Evolutionary conservation across 306 rosid genomes (phyloP), one percentile per base, ranked within the genome.

Genomic region (Castanea sativa): DNA sequence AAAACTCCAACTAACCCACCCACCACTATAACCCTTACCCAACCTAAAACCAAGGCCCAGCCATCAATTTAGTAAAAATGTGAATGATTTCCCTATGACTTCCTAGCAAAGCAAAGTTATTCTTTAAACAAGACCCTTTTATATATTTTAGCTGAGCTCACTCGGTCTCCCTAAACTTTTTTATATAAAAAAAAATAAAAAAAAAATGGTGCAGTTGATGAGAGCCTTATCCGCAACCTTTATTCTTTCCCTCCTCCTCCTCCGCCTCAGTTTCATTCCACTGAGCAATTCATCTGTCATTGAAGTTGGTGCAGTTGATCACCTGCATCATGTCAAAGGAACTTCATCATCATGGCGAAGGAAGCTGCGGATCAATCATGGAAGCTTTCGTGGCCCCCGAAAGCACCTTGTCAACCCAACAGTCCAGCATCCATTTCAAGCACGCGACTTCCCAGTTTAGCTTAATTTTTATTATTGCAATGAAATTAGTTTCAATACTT

Each of bases 341-440:
- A 9, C 27, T 7, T 73, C 78, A 6, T 77, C 49, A 55, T 65
- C 21, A 52, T 65, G 84, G 90, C 45, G 84, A 12, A 83, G 84
- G 91, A 87, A 78, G 91, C 59, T 86, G 58, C 49, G 92, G 91
- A 84, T 88, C 82, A 92, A 92, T 72, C 97, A 92, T 77, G 97
- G 97, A 86, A 90, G 97, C 75, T 82, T 49, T 23, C 90, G 97
- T 55, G 91, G 91, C 33, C 85, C 84, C 10, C 81, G 79, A 81
- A 88, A 92, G 86, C 91, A 75, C 45, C 92, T 92, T 13, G 73
- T 89, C 61, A 91, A 89, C 25, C 91, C 93, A 52, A 78, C 92
- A 52, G 15, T 13, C 12, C 73, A 79, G 63, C 69, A 73, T 61
- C 87, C 88, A 3, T 87, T 89, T 79, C 88, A 86, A 79, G 74